Base-by-base conservation (phyloP, 441 rosid genomes). In the Corymbia citriodora region DNA sequence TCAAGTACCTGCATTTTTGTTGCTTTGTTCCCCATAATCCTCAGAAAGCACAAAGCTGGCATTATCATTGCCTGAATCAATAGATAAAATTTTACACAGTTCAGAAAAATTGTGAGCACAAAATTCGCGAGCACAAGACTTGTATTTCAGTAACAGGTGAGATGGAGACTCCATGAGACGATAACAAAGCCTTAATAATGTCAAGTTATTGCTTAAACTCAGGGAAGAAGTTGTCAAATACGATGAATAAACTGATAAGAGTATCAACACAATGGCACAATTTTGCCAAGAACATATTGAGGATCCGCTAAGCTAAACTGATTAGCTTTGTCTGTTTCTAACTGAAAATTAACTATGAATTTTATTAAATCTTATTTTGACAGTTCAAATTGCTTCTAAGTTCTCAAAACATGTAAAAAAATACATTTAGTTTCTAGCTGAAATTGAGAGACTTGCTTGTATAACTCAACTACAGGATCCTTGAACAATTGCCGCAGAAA, bases 21-120 rank as follows among this genome's bases (percentile, higher is more conserved):
- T 63, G 97, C 97, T 93, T 93, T 97, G 88, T 89, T 94, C 89
- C 97, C 94, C 95, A 90, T 91, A 40, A 97, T 96, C 92, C 89
- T 96, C 53, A 97, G 92, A 91, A 96, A 97, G 92, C 97, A 97
- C 79, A 96, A 87, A 23, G 99, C 91, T 55, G 99, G 99, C 93
- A 96, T 92, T 89, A 97, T 90, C 82, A 95, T 93, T 53, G 99
- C 96, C 99, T 97, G 95, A 74, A 88, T 79, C 90, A 65, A 57
- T 40, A 72, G 50, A 27, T 79, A 91, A 19, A 87, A 87, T 53
- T 55, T 33, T 18, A 59, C 63, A 12, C 8, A 48, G 45, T 19
- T 29, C 65, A 27, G 50, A 55, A 87, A 55, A 55, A 55, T 55
- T 15, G 4, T 3, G 70, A 55, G 88, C 45, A 23, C 27, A 74